Evolutionary conservation across 331 rosid genomes (phyloP), one percentile per base, ranked within the genome.

Genomic region (Ulmus americana): DNA sequence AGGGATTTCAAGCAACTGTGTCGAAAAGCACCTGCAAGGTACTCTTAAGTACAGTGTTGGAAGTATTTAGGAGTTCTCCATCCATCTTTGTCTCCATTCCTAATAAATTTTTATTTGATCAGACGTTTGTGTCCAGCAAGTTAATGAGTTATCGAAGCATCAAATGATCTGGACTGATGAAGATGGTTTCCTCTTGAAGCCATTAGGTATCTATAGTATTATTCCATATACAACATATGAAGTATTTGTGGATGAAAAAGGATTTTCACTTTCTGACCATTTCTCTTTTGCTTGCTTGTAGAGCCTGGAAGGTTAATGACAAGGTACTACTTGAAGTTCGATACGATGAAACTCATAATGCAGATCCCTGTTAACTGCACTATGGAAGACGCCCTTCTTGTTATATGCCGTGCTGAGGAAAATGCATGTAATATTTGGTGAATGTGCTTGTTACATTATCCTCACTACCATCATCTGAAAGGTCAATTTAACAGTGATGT

Each of bases 271-370:
- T 51, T 28, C 62, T 82, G 51, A 80, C 78, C 13, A 41, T 54
- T 66, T 61, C 46, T 49, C 22, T 28, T 70, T 69, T 67, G 40
- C 64, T 60, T 45, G 74, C 56, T 28, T 45, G 35, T 56, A 92
- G 98, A 92, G 80, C 98, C 98, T 55, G 98, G 95, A 77, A 86
- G 87, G 82, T 69, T 92, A 80, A 89, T 92, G 96, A 86, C 96
- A 41, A 92, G 87, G 86, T 92, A 86, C 76, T 92, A 92, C 61
- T 77, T 92, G 95, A 92, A 94, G 82, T 92, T 92, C 64, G 80
- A 80, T 69, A 86, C 98, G 20, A 92, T 92, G 98, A 89, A 92
- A 74, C 88, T 85, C 78, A 86, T 92, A 57, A 92, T 92, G 88
- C 80, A 78, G 78, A 83, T 90, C 63, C 95, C 95, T 50, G 87